These are phyloP conservation scores for Euclidium syriacum DNA, from an alignment of 345 rosid species.

Conservation along the genomic window DNA sequence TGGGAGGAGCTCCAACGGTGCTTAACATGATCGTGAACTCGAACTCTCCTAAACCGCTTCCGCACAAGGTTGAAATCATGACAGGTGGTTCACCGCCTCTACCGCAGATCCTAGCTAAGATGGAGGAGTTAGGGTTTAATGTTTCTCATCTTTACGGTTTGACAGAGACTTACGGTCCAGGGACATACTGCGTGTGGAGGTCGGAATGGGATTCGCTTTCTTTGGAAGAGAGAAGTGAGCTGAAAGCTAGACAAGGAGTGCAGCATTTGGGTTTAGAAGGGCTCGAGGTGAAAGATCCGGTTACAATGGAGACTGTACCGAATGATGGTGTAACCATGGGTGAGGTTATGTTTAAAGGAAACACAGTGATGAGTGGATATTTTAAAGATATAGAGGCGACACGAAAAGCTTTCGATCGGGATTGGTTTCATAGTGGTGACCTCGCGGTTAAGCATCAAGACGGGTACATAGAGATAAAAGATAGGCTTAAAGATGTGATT, in stretches of 20 bases:
- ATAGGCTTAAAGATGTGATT: constrained; percentile 63
- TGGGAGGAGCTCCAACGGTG: constrained; percentile 86
- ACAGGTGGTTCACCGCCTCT: constrained; percentile 77
- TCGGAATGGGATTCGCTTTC: constrained; percentile 70
- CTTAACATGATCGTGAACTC: constrained; percentile 77
- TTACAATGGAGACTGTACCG: constrained; percentile 49
- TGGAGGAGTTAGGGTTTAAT: constrained; percentile 65
- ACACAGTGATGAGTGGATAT: constrained; percentile 81
- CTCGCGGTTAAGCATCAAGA: constrained; percentile 68
- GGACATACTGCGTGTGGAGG: constrained; percentile 55
- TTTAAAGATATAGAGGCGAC: constrained; percentile 56
- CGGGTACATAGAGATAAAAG: constrained; percentile 71
- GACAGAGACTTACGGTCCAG: constrained; percentile 79
- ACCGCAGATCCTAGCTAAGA: constrained; percentile 44
- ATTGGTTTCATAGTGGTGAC: constrained; percentile 80
- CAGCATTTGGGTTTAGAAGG: constrained; percentile 66
- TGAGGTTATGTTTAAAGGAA: constrained; percentile 69
- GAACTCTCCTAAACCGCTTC: constrained; percentile 42
- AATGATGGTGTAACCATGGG: constrained; percentile 58
- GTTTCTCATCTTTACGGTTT: constrained; percentile 70
- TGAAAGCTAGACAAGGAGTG: constrained; percentile 74
- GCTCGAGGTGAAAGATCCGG: constrained; percentile 54
- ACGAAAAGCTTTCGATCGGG: constrained; percentile 50
- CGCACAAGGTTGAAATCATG: constrained; percentile 46
- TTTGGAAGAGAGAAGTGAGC: constrained; percentile 32